Base-by-base conservation (phyloP, 495 filamentous ascomycete species). In the Aspergillus funiculosus region DNA sequence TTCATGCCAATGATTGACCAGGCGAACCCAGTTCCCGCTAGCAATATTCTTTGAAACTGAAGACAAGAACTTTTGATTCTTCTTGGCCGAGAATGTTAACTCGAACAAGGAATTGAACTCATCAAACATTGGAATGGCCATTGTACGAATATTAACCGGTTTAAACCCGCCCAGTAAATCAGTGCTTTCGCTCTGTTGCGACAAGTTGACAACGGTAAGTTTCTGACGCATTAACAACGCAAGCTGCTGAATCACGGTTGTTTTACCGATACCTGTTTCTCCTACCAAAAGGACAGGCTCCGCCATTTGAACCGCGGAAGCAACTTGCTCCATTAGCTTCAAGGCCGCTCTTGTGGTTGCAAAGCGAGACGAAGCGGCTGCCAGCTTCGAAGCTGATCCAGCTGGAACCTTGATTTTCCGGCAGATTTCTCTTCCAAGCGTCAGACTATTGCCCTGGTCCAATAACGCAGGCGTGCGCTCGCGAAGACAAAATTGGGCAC, bases 181-280 rank as follows among this genome's bases (percentile, higher is more conserved):
- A 18, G 88, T 83, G 28, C 82, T 86, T 67, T 99, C 94, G 60
- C 90, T 97, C 57, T 99, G 94, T 60, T 99, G 94, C 0, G 94
- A 97, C 54, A 99, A 60, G 60, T 99, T 99, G 51, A 97, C 84
- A 1, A 89, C 86, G 0, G 85, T 83, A 2, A 99, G 76, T 50
- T 89, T 88, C 50, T 84, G 81, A 0, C 90, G 83, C 21, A 94
- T 75, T 11, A 83, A 70, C 22, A 85, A 79, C 3, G 94, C 89
- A 45, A 99, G 71, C 53, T 95, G 89, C 58, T 99, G 94, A 32
- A 99, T 81, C 9, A 91, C 82, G 1, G 90, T 90, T 2, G 94
- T 99, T 66, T 99, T 99, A 56, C 94, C 94, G 38, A 92, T 95
- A 66, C 94, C 94, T 2, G 94, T 99, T 67, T 99, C 94, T 50